A percentile compares a stretch with the other conserved stretches of the same genome.
phyloP scores from a whole-genome alignment of 1,284 basidiomycete genomes.

The Rhodotorula sp. region DNA sequence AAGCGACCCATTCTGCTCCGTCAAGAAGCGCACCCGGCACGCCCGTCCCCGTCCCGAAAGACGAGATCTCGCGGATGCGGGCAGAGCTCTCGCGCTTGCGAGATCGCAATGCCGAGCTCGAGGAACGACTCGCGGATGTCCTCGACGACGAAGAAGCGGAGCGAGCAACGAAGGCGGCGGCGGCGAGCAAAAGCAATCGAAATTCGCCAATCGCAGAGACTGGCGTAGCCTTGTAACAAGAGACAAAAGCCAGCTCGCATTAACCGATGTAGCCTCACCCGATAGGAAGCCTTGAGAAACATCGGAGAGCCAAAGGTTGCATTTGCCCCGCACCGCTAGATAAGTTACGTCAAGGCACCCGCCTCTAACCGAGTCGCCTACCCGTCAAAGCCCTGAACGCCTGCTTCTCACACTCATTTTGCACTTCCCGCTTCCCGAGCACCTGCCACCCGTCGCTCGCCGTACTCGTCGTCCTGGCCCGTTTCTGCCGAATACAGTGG shows the following conservation, averaged over 20 bases:
- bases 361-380: background rate
- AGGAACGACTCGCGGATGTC: constrained; percentile 8
- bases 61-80: background rate
- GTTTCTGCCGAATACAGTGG: constrained; percentile 13
- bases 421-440: constrained; percentile 24
- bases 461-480: background rate
- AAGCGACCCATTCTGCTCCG: background rate
- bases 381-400: constrained; percentile 40
- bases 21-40: background rate
- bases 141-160: constrained; percentile 4
- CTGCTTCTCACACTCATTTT: constrained; percentile 30
- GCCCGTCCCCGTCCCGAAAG: background rate
- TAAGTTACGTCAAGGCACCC: background rate
- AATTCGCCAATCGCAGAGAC: too few species aligned
- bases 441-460: constrained; percentile 36
- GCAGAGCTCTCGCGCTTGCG: constrained; percentile 2
- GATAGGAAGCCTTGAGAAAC: too few species aligned
- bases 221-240: too few species aligned
- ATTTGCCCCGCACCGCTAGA: background rate
- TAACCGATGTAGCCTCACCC: too few species aligned
- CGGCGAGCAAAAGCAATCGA: too few species aligned
- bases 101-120: constrained; percentile 2
- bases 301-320: too few species aligned
- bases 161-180: background rate
- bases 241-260: too few species aligned